These are phyloP conservation scores for Candida rishiriensis DNA, from an alignment of 805 yeast genomes.

Conservation along the genomic window DNA sequence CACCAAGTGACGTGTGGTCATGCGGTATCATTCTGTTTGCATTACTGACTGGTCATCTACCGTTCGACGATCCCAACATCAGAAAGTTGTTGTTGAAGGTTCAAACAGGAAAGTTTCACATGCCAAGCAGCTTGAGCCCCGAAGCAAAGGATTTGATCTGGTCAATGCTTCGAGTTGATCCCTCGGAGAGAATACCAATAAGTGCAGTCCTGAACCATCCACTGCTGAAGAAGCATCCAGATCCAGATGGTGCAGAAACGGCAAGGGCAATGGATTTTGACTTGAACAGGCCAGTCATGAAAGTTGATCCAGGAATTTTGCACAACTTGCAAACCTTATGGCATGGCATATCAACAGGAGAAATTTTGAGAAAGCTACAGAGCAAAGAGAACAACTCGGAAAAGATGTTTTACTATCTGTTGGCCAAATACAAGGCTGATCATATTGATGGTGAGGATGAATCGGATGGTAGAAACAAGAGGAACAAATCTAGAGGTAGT, in stretches of 20 bases:
- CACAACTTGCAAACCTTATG: conserved; percentile 53
- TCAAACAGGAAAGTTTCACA: conserved; percentile 67
- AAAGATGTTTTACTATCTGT: conserved; percentile 33
- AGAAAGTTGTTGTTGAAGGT: conserved; percentile 67
- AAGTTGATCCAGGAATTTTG: conserved; percentile 47
- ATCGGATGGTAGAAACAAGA: conserved; percentile 13
- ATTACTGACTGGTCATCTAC: conserved; percentile 71
- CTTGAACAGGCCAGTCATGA: conserved; percentile 19
- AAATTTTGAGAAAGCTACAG: conserved; percentile 26
- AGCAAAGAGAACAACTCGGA: conserved; percentile 26
- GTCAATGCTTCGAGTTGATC: conserved; percentile 65
- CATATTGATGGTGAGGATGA: conserved; percentile 18
- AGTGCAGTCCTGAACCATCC: conserved; percentile 59
- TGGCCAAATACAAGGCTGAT: conserved; percentile 30
- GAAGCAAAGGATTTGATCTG: conserved; percentile 68
- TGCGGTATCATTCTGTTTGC: conserved; percentile 84
- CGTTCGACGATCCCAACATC: conserved; percentile 80
- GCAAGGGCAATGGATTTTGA: conserved; percentile 19
- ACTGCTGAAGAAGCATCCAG: conserved; percentile 48
- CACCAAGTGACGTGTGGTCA: conserved; percentile 85
- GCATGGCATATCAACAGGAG: conserved; percentile 44
- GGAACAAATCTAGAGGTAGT: conserved; percentile 4
- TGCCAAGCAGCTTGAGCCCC: conserved; percentile 58
- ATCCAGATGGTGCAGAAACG: conserved; percentile 27
- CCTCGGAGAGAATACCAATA: conserved; percentile 66